phyloP scores from a whole-genome alignment of 2,329 filamentous ascomycete species.

The Rhinocladiella mackenziei region DNA sequence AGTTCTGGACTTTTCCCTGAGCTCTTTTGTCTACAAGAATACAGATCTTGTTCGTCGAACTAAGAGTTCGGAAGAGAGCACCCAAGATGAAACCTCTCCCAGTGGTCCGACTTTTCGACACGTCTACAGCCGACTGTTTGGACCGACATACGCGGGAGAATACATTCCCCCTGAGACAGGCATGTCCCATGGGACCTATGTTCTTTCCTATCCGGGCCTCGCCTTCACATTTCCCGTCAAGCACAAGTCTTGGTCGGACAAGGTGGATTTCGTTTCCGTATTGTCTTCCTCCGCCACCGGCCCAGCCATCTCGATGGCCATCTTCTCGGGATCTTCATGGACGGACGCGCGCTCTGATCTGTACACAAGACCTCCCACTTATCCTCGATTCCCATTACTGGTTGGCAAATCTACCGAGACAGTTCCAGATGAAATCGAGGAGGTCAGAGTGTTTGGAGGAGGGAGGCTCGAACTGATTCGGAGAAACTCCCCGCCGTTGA shows the following conservation, averaged over 20 bases:
- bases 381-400: conserved; percentile 67
- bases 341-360: conserved; percentile 71
- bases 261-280: conserved; percentile 76
- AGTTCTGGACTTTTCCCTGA: conserved; percentile 83
- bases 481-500: conserved; percentile 62
- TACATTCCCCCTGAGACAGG: conserved; percentile 65
- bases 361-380: conserved; percentile 70
- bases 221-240: conserved; percentile 86
- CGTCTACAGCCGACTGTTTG: conserved; percentile 89
- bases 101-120: conserved; percentile 75
- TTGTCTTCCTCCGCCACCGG: conserved; percentile 74
- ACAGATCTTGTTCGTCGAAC: conserved; percentile 67
- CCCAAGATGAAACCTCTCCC: conserved; percentile 35
- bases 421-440: conserved; percentile 82
- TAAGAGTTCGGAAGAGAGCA: conserved; percentile 41
- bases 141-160: conserved; percentile 90
- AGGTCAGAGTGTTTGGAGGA: conserved; percentile 71
- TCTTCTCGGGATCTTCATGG: conserved; percentile 91
- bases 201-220: conserved; percentile 89
- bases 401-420: conserved; percentile 69
- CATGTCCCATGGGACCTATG: conserved; percentile 67
- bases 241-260: conserved; percentile 66
- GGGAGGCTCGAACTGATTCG: conserved; percentile 75
- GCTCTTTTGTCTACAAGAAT: conserved; percentile 74
- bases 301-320: conserved; percentile 78